Evolutionary conservation across 1,284 basidiomycete species (phyloP), one percentile per base, ranked within the genome.

Genomic region (Gymnopus androsaceus): DNA sequence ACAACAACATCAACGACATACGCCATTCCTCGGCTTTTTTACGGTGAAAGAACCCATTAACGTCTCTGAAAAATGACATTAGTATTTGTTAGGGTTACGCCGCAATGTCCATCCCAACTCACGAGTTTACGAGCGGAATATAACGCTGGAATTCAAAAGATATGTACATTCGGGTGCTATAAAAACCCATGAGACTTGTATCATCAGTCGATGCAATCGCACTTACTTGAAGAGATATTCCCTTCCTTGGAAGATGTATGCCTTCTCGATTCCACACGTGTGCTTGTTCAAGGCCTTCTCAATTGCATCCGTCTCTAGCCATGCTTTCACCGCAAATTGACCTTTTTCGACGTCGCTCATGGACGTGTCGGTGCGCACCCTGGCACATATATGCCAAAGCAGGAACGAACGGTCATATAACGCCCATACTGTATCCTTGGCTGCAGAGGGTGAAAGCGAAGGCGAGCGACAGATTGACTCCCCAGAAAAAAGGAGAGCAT

Each of bases 171-270:
- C 88, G 79, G 41, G 82, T 84, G 63, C 88, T 90, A 61, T 38
- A 31, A 54, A 52, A 19, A 37, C 38, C 55, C 14, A 51, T 9
- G 17, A 44, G 34, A n/a, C 58, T 57, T 2, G 46, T n/a, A 25
- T 28, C 23, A 17, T 19, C 6, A 38, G 21, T 25, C 1, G 15
- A 33, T 4, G 17, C 46, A 46, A 4, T 4, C 12, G 41, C 12
- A 71, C 86, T 68, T 66, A 89, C 88, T 88, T 89, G 75, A 89
- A 90, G 36, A 90, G 73, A 64, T 82, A 86, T 63, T 90, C 89
- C 50, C 87, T 75, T 40, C 84, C 87, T 55, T 85, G 81, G 64
- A 81, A 90, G 40, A 90, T 72, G 62, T 82, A 88, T 3, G 82
- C 76, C 56, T 80, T 74, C 68, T 90, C 88, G 42, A 87, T 75